These are phyloP conservation scores for Microdochium bolleyi DNA, from an alignment of 2,329 filamentous ascomycete species.

Conservation along the genomic window DNA sequence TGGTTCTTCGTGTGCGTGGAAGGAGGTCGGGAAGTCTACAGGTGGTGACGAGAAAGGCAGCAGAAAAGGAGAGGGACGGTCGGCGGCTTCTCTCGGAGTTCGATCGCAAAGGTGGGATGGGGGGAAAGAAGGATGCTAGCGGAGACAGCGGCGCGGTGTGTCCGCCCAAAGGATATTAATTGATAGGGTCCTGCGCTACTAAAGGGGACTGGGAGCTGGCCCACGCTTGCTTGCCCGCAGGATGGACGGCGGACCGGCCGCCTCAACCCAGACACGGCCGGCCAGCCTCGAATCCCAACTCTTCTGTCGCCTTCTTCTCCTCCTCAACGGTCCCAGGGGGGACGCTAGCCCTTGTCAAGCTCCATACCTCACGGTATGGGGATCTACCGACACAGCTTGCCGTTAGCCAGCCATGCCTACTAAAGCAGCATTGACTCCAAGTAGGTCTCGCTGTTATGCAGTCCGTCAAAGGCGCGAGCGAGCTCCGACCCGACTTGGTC, in stretches of 20 bases:
- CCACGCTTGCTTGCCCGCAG: neutral
- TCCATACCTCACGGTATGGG: neutral
- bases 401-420: neutral
- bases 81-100: too few species aligned
- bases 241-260: too few species aligned
- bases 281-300: neutral
- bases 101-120: too few species aligned
- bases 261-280: neutral
- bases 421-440: too few species aligned
- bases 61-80: too few species aligned
- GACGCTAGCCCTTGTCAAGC: neutral
- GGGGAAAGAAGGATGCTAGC: neutral
- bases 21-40: too few species aligned
- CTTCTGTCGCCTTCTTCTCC: neutral
- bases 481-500: too few species aligned
- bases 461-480: too few species aligned
- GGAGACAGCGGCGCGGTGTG: neutral
- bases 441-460: too few species aligned
- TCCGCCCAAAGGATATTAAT: neutral
- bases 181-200: neutral
- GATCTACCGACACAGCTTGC: neutral
- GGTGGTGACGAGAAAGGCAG: too few species aligned
- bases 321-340: neutral
- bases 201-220: neutral
- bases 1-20: neutral